Conservation (phyloP, 192 early-diverging fungal genomes). For the Pilaira anomala region DNA sequence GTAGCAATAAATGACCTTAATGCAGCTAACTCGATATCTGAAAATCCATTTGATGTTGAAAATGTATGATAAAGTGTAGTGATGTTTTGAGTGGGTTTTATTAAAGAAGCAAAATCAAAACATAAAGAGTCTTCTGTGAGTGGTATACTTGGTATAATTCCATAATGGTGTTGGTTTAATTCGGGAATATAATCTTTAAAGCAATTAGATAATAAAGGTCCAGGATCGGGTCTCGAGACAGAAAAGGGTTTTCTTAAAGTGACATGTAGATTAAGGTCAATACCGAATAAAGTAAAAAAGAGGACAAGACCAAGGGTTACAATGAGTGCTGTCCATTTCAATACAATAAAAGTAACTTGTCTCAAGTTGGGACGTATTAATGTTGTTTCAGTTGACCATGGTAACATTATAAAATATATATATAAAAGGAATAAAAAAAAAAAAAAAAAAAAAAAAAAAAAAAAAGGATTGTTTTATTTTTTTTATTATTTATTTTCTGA, state of each 20-base stretch:
- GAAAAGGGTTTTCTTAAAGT: neutral
- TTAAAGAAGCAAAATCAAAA: conserved; percentile 4
- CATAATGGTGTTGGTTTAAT: neutral
- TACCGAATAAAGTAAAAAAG: conserved; percentile 7
- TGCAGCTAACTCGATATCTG: conserved; percentile 16
- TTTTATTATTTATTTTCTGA: too few relatives aligned
- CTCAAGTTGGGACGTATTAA: conserved; percentile 1
- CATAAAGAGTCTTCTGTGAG: neutral
- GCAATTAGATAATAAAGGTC: neutral
- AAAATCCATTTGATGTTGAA: conserved; percentile 11
- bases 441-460: too few relatives aligned
- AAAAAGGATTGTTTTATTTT: too few relatives aligned
- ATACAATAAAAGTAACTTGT: neutral
- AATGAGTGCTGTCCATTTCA: neutral
- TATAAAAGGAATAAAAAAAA: too few relatives aligned
- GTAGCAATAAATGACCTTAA: conserved; percentile 30
- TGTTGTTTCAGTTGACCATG: too few relatives aligned
- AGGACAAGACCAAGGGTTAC: neutral
- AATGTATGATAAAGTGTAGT: conserved; percentile 10
- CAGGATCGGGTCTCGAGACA: neutral
- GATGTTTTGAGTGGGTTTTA: neutral
- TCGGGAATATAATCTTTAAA: neutral
- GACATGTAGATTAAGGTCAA: conserved; percentile 10
- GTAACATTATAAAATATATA: too few relatives aligned
- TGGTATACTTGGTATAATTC: conserved; percentile 10